Evolutionary conservation across 441 rosid genomes (phyloP).

Genomic region (Iberis amara): DNA sequence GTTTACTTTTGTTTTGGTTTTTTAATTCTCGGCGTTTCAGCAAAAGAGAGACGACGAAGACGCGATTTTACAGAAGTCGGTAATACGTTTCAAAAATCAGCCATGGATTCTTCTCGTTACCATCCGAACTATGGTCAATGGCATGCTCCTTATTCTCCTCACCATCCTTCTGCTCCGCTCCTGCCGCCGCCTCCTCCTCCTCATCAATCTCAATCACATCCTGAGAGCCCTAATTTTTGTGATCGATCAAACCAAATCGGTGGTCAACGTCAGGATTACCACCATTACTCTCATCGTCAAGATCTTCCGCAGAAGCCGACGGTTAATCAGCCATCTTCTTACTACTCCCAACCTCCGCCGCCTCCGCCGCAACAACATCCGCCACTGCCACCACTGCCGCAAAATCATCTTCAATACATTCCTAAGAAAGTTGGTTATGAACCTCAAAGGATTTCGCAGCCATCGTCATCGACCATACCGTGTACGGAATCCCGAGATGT

Average conservation of each 20-base stretch:
- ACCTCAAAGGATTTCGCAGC: constrained; percentile 28
- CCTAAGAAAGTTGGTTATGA: constrained; percentile 34
- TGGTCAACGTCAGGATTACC: constrained; percentile 23
- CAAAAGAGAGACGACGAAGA: constrained; percentile 10
- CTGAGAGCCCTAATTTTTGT: constrained; percentile 33
- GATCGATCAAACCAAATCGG: constrained; percentile 23
- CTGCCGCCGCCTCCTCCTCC: constrained; percentile 27
- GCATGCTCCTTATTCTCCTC: constrained; percentile 37
- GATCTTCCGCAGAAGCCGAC: neutral
- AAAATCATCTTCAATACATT: constrained; percentile 23
- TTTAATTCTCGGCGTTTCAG: neutral
- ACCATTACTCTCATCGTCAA: constrained; percentile 27
- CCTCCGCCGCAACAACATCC: constrained; percentile 25
- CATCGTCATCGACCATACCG: constrained; percentile 25
- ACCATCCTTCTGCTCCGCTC: constrained; percentile 22
- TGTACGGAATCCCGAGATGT: constrained; percentile 29
- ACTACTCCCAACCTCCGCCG: constrained; percentile 22
- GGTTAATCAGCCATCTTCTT: constrained; percentile 22
- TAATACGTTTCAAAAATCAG: neutral
- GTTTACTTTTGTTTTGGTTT: too few species aligned
- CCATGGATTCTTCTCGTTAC: constrained; percentile 46
- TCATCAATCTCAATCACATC: constrained; percentile 22
- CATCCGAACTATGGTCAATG: constrained; percentile 28
- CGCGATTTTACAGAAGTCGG: constrained; percentile 10
- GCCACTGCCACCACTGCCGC: constrained; percentile 12